These are phyloP conservation scores for Crucibulum laeve DNA, from an alignment of 768 basidiomycete species.

Conservation along the genomic window DNA sequence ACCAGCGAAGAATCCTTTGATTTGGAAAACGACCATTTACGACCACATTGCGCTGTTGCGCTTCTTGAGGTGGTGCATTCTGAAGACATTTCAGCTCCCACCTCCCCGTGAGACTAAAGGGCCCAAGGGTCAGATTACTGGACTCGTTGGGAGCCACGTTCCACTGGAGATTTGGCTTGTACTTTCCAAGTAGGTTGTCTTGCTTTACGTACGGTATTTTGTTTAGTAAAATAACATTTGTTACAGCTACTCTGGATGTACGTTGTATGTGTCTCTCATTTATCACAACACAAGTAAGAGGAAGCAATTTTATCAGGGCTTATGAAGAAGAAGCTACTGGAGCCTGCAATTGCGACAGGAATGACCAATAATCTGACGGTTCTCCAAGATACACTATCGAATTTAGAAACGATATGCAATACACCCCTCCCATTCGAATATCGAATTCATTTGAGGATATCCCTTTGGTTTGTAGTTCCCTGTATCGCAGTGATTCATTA, in stretches of 20 bases:
- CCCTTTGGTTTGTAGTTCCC: constrained; percentile 39
- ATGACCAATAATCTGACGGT: constrained; percentile 34
- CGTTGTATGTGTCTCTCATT: no score
- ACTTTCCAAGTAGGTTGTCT: constrained; percentile 27
- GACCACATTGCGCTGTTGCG: constrained; percentile 48
- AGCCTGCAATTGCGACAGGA: constrained; percentile 32
- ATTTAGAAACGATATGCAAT: constrained; percentile 51
- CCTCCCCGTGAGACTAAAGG: background rate
- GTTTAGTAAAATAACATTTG: constrained; percentile 2
- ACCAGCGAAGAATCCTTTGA: constrained; percentile 52
- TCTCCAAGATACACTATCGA: constrained; percentile 48
- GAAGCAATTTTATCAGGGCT: no score
- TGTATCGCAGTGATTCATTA: constrained; percentile 15
- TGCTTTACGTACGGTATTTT: background rate
- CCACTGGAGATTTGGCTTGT: constrained; percentile 49
- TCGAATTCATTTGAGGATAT: constrained; percentile 63
- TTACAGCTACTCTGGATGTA: background rate
- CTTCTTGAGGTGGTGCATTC: constrained; percentile 38
- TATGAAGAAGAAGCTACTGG: background rate
- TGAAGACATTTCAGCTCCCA: constrained; percentile 11
- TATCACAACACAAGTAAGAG: no score
- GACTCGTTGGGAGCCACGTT: constrained; percentile 43
- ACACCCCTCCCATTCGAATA: constrained; percentile 67
- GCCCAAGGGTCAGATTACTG: constrained; percentile 11
- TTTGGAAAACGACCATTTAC: constrained; percentile 24